These are phyloP conservation scores for Gomphus bonarii DNA, from an alignment of 1,284 basidiomycete genomes.

Conservation along the genomic window DNA sequence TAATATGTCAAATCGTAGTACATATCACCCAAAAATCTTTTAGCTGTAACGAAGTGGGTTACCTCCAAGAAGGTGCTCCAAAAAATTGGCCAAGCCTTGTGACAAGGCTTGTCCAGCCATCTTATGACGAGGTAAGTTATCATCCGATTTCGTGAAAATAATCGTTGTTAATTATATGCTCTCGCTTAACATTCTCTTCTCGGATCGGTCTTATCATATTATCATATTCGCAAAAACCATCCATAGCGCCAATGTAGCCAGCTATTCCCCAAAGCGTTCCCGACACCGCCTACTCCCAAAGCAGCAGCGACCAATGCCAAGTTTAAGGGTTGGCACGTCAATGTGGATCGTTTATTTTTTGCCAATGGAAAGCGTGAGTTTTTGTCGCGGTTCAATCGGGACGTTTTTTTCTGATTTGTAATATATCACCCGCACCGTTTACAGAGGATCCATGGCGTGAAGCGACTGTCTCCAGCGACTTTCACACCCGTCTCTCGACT, in stretches of 20 bases:
- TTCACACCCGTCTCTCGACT: constrained; percentile 37
- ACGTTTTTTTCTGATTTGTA: not conserved
- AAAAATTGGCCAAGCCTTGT: constrained; percentile 40
- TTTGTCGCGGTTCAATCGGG: not conserved
- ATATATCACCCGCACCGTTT: not conserved
- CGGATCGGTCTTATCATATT: no score
- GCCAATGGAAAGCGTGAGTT: constrained; percentile 54
- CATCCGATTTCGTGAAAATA: not conserved
- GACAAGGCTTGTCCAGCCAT: constrained; percentile 47
- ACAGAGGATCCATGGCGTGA: constrained; percentile 67
- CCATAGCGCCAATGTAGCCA: constrained; percentile 50
- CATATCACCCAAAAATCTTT: not conserved
- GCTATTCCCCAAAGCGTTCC: constrained; percentile 49
- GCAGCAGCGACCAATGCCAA: constrained; percentile 33
- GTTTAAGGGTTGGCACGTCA: constrained; percentile 55
- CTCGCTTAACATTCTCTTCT: not conserved
- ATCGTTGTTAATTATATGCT: not conserved
- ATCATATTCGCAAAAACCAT: not conserved
- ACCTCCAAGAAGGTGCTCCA: constrained; percentile 51
- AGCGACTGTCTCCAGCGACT: constrained; percentile 52
- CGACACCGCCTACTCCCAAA: constrained; percentile 25
- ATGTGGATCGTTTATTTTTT: constrained; percentile 50
- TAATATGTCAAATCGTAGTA: not conserved
- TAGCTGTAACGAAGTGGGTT: constrained; percentile 64
- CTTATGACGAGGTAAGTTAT: constrained; percentile 41